A percentile compares a stretch with the other conserved stretches of the same genome.
Conservation (phyloP, 2,329 filamentous ascomycete species). For the Penicillium brasilianum region DNA sequence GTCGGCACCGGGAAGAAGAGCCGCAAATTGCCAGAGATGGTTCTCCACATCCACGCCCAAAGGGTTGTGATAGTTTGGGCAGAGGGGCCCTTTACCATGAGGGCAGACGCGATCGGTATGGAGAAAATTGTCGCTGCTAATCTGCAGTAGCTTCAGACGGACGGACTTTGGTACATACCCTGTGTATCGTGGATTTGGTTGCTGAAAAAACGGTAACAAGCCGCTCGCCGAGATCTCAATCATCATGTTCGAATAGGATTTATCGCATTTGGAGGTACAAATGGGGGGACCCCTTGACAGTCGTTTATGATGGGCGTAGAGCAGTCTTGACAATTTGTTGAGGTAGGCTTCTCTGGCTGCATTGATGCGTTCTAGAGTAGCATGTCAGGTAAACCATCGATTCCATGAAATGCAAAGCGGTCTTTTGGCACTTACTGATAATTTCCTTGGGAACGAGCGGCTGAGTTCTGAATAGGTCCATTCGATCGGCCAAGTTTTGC, state of each 20-base stretch:
- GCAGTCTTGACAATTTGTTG: neutral
- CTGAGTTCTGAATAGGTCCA: neutral
- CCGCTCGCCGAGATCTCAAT: neutral
- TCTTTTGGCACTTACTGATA: neutral
- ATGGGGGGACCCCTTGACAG: neutral
- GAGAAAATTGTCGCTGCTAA: neutral
- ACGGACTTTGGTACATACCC: neutral
- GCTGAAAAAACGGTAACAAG: neutral
- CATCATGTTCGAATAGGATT: neutral
- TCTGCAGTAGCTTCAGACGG: neutral
- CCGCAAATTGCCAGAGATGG: neutral
- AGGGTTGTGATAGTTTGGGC: neutral
- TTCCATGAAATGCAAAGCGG: neutral
- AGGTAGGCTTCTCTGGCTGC: neutral
- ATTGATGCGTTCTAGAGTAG: neutral
- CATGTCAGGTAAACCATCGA: neutral
- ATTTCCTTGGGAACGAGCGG: neutral
- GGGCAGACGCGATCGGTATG: neutral
- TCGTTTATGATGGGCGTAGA: neutral
- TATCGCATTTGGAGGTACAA: neutral
- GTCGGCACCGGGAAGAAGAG: neutral
- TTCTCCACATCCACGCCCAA: neutral
- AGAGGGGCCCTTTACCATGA: neutral
- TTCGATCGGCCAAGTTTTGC: neutral
- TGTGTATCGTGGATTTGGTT: neutral